Conservation (phyloP, 73 alveolate genomes). For the Tetrahymena borealis region DNA sequence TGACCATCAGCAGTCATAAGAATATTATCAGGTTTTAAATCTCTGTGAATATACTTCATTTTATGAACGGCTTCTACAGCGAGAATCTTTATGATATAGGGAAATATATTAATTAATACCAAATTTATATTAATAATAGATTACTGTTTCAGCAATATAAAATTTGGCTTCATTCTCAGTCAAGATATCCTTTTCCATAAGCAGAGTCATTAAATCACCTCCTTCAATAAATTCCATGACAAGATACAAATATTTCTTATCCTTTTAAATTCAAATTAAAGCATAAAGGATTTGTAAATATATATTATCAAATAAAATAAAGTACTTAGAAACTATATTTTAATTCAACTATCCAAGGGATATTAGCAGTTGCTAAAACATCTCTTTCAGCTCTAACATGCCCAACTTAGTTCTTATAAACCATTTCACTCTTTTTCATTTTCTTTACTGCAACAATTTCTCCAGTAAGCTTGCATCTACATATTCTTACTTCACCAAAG, state of each 20-base stretch:
- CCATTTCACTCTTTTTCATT: constrained; percentile 64
- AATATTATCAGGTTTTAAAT: constrained; percentile 33
- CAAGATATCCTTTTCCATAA: constrained; percentile 32
- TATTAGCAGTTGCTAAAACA: constrained; percentile 44
- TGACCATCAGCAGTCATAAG: constrained; percentile 27
- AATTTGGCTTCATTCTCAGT: constrained; percentile 30
- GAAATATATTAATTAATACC: too few species aligned
- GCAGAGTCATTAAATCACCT: constrained; percentile 73
- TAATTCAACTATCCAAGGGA: constrained; percentile 37
- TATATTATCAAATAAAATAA: too few species aligned
- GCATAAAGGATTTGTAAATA: not conserved
- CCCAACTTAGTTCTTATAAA: constrained; percentile 58
- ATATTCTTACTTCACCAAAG: constrained; percentile 66
- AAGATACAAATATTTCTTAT: constrained; percentile 57
- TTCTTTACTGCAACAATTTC: constrained; percentile 63
- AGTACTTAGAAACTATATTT: constrained; percentile 41
- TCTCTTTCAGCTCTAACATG: constrained; percentile 68
- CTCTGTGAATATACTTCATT: constrained; percentile 27
- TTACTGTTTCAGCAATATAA: constrained; percentile 27
- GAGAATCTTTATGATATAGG: not conserved
- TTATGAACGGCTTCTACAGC: constrained; percentile 36
- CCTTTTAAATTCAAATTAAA: not conserved
- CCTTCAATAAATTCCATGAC: constrained; percentile 78
- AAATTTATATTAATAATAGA: too few species aligned
- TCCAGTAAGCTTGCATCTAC: constrained; percentile 50